These are phyloP conservation scores for Solanum hybrid DNA, from an alignment of 305 asterid genomes.

Conservation along the genomic window DNA sequence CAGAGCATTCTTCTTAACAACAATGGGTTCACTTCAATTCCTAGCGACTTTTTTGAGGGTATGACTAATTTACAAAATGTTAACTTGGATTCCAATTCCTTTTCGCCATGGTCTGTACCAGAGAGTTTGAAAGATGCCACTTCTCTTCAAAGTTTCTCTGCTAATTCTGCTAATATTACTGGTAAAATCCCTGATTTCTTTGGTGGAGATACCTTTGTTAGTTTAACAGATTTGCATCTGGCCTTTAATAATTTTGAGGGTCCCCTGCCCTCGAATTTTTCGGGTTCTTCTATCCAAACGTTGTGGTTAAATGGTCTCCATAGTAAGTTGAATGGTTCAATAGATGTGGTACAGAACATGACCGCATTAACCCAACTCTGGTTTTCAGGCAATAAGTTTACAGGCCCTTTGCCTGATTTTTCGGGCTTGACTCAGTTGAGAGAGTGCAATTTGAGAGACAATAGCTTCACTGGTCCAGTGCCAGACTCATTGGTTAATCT, in stretches of 20 bases:
- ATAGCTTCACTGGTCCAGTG: constrained; percentile 59
- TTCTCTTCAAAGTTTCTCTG: constrained; percentile 39
- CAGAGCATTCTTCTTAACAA: constrained; percentile 28
- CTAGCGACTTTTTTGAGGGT: constrained; percentile 72
- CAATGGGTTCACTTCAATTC: constrained; percentile 57
- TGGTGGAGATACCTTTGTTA: constrained; percentile 32
- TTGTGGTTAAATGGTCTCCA: constrained; percentile 69
- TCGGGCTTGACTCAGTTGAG: constrained; percentile 33
- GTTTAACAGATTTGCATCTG: constrained; percentile 33
- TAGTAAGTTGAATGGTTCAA: constrained; percentile 45
- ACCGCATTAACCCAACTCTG: constrained; percentile 44
- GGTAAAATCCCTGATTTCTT: constrained; percentile 60
- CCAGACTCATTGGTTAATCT: constrained; percentile 54
- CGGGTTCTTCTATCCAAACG: constrained; percentile 40
- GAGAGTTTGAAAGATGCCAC: constrained; percentile 34
- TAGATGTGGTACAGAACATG: constrained; percentile 53
- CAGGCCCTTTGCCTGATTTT: constrained; percentile 75
- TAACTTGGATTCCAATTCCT: constrained; percentile 51
- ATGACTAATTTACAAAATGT: constrained; percentile 40
- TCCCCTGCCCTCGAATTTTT: constrained; percentile 44
- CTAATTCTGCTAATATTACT: constrained; percentile 37
- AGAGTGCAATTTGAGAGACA: constrained; percentile 54
- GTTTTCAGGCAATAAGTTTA: constrained; percentile 53
- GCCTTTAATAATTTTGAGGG: constrained; percentile 59
- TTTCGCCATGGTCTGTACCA: constrained; percentile 54